phyloP scores from a whole-genome alignment of 1,284 basidiomycete genomes.

The Coniferiporia weirii region DNA sequence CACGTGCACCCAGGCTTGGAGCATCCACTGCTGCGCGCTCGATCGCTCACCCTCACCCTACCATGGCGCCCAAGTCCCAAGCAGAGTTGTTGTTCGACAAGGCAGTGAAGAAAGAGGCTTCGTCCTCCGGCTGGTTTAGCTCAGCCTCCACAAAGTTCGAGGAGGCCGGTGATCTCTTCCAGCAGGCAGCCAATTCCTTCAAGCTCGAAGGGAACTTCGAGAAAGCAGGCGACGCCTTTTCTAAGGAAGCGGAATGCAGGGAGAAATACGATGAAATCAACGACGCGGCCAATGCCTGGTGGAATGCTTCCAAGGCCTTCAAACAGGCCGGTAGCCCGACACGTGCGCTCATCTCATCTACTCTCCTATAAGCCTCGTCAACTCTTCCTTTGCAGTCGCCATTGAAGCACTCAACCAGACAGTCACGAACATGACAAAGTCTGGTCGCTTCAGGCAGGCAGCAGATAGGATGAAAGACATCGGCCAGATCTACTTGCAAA shows the following conservation, averaged over 20 bases:
- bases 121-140: conserved; percentile 83
- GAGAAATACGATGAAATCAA: conserved; percentile 81
- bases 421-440: conserved; percentile 76
- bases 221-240: conserved; percentile 84
- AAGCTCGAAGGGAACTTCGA: conserved; percentile 92
- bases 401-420: conserved; percentile 86
- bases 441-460: conserved; percentile 93
- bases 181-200: conserved; percentile 92
- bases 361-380: conserved; percentile 2
- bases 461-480: conserved; percentile 98
- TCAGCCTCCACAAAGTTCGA: conserved; percentile 79
- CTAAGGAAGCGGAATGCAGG: conserved; percentile 87
- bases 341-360: conserved; percentile 43
- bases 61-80: conserved; percentile 49
- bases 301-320: conserved; percentile 93
- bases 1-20: not conserved
- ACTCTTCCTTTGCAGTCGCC: conserved; percentile 57
- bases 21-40: not conserved
- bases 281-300: conserved; percentile 95
- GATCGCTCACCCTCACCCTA: not conserved
- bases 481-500: conserved; percentile 86
- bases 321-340: conserved; percentile 78
- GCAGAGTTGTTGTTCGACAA: conserved; percentile 73
- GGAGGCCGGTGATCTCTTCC: conserved; percentile 92
- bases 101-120: conserved; percentile 88